Evolutionary conservation across 371 early-diverging fungal genomes (phyloP).

Genomic region (Mucor piriformis): DNA sequence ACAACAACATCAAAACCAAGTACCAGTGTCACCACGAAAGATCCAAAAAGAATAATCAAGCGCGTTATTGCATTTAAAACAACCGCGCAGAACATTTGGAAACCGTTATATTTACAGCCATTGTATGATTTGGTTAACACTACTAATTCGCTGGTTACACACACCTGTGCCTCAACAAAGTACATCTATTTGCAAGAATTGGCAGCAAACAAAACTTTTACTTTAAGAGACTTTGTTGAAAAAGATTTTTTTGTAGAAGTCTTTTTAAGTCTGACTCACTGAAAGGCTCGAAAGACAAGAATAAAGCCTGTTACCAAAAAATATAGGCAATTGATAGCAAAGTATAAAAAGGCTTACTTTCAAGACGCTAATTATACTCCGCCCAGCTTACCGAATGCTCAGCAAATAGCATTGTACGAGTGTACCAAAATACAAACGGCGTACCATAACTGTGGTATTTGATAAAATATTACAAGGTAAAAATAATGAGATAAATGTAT

Average conservation of each 20-base stretch:
- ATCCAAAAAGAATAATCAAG: no score
- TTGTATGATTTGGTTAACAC: not conserved
- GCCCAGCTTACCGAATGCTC: not conserved
- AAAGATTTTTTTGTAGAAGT: conserved; percentile 5
- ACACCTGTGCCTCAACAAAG: no score
- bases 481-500: no score
- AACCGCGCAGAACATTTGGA: not conserved
- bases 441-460: not conserved
- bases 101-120: not conserved
- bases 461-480: no score
- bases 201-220: not conserved
- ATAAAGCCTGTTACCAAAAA: not conserved
- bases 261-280: not conserved
- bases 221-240: not conserved
- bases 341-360: not conserved
- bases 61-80: not conserved
- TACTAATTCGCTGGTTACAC: not conserved
- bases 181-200: not conserved
- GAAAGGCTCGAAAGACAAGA: not conserved
- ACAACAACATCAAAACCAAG: no score
- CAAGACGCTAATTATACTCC: not conserved
- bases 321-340: not conserved
- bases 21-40: no score
- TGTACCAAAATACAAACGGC: conserved; percentile 7
- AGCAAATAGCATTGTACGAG: conserved; percentile 5